Conservation (phyloP, 2,329 filamentous ascomycete species). For the Didymella segeticola region DNA sequence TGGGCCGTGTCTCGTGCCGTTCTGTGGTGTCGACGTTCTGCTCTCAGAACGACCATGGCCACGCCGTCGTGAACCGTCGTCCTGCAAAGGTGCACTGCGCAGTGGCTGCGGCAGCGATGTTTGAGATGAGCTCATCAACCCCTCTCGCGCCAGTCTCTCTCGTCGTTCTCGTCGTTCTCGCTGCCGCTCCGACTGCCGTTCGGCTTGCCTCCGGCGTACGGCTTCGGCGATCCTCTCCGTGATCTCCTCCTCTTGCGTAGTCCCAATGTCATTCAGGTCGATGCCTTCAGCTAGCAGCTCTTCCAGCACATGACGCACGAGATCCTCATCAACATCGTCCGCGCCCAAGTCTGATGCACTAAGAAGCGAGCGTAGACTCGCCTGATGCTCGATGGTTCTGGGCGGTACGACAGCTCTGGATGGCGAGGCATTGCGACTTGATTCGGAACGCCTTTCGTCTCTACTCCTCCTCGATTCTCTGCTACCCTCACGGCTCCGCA, state of each 20-base stretch:
- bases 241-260: constrained; percentile 85
- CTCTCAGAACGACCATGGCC: constrained; percentile 45
- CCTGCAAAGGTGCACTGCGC: constrained; percentile 38
- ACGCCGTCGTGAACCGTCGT: constrained; percentile 40
- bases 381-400: constrained; percentile 83
- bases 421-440: constrained; percentile 35
- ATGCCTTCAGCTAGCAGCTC: constrained; percentile 88
- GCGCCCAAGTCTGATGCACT: constrained; percentile 79
- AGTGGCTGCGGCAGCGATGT: constrained; percentile 33
- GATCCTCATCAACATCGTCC: constrained; percentile 83
- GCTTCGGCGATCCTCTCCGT: constrained; percentile 90
- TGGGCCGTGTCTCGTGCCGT: constrained; percentile 49
- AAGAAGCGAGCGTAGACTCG: constrained; percentile 83
- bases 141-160: constrained; percentile 51
- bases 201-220: constrained; percentile 77
- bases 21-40: constrained; percentile 42
- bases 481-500: constrained; percentile 50
- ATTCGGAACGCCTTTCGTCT: constrained; percentile 30
- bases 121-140: constrained; percentile 28
- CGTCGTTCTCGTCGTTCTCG: constrained; percentile 50
- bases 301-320: constrained; percentile 85
- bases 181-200: constrained; percentile 64
- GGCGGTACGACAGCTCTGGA: constrained; percentile 34
- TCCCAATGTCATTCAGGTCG: constrained; percentile 85
- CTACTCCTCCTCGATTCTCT: constrained; percentile 36